Evolutionary conservation across 495 filamentous ascomycete genomes (phyloP).

Genomic region (Aspergillus sparsus): DNA sequence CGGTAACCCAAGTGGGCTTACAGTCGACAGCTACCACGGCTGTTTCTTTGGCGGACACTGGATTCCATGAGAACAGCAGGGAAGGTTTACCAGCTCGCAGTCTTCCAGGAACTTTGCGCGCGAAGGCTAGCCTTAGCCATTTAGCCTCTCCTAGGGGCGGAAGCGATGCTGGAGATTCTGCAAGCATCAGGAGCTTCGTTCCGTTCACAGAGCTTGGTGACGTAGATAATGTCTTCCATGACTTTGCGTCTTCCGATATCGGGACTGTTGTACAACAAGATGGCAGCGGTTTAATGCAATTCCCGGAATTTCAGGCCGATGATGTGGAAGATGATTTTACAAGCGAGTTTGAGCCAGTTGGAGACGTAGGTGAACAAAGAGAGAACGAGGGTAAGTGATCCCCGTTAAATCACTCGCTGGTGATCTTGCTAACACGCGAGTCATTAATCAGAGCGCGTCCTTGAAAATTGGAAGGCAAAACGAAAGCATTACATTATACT

Average conservation of each 20-base stretch:
- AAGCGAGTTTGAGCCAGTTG: slow-evolving; percentile 77
- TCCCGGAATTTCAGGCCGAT: slow-evolving; percentile 56
- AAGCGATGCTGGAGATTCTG: slow-evolving; percentile 73
- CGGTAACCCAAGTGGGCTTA: slow-evolving; percentile 44
- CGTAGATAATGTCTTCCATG: slow-evolving; percentile 82
- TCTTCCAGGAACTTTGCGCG: slow-evolving; percentile 37
- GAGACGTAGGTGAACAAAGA: slow-evolving; percentile 59
- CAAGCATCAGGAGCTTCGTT: slow-evolving; percentile 80
- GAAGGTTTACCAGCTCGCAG: slow-evolving; percentile 53
- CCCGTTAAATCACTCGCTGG: not conserved
- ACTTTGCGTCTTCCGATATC: slow-evolving; percentile 47
- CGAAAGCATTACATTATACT: slow-evolving; percentile 96
- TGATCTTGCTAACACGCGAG: slow-evolving; percentile 13
- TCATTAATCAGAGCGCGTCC: slow-evolving; percentile 54
- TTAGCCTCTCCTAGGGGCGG: slow-evolving; percentile 44
- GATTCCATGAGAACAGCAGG: slow-evolving; percentile 65
- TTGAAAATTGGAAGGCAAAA: slow-evolving; percentile 79
- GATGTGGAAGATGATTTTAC: slow-evolving; percentile 63
- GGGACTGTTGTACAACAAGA: slow-evolving; percentile 25
- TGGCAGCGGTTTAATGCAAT: slow-evolving; percentile 40
- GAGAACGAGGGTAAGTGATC: slow-evolving; percentile 63
- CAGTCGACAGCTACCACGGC: slow-evolving; percentile 81
- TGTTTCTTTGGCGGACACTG: slow-evolving; percentile 74
- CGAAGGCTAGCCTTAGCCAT: slow-evolving; percentile 47
- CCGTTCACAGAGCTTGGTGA: slow-evolving; percentile 72